Evolutionary conservation across 192 early-diverging fungal genomes (phyloP), one percentile per base, ranked within the genome.

Genomic region (Linnemannia schmuckeri): DNA sequence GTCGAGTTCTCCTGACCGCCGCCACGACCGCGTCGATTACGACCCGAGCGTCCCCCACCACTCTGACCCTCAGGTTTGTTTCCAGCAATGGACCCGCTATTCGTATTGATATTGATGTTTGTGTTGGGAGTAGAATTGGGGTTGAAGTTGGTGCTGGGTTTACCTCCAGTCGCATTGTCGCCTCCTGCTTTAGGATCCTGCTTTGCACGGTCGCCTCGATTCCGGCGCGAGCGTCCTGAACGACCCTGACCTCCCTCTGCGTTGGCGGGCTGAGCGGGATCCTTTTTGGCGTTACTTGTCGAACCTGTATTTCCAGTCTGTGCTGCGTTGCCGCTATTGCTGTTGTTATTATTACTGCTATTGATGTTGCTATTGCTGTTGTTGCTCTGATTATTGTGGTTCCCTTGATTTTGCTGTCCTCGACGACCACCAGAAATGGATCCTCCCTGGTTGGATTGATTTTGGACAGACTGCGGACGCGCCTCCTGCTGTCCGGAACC

Each of bases 1-100:
- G 61, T 33, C 6, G 61, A 12, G 27, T 27, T 66, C 61, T 66
- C 61, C 61, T 66, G 61, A 15, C 30, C 76, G n/a, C 80, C 80
- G 10, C 81, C 81, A 24, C 82, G 82, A 24, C 63, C 40, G 12
- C 82, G 82, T n/a, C 82, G 82, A 42, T 40, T 79, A 30, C 82
- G 76, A 20, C 82, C 77, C 20, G 40, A 33, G 15, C 77, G 76
- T 18, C 77, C 82, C 40, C 82, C 76, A 52, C 63, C 37, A 27
- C 75, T 72, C 22, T 78, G 76, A 49, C 70, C 70, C 10, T 74
- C 79, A 6, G 33, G 40, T 70, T 79, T 83, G 70, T 74, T 79
- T 68, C 77, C 63, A 13, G 82, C 20, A 20, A 30, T 49, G 6
- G 72, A 22, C 0, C 38, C 30, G 33, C 35, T 72, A 38, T 61